Percentiles rank a stretch among this genome's conserved stretches.
Evolutionary conservation across 1,139 yeast genomes (phyloP).

Genomic region (Pichia sp.): DNA sequence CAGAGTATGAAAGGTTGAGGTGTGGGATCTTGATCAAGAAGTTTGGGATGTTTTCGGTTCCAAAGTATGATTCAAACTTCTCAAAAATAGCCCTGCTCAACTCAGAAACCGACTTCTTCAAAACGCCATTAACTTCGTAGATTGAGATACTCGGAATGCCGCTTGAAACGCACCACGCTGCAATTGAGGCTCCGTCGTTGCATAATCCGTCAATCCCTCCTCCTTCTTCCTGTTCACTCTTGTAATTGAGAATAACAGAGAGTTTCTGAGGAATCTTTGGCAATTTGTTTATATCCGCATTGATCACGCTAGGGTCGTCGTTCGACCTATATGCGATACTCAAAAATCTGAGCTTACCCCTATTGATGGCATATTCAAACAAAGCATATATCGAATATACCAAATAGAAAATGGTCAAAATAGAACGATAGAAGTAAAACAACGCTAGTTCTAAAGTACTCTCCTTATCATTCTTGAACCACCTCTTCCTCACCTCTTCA

Average conservation of each 20-base stretch:
- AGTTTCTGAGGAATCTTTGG: slow-evolving; percentile 73
- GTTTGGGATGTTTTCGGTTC: slow-evolving; percentile 61
- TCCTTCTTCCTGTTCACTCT: slow-evolving; percentile 74
- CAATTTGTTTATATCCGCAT: slow-evolving; percentile 72
- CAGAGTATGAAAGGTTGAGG: slow-evolving; percentile 45
- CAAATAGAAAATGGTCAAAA: slow-evolving; percentile 52
- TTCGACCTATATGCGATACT: slow-evolving; percentile 73
- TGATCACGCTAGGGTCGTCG: slow-evolving; percentile 78
- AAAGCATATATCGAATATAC: slow-evolving; percentile 53
- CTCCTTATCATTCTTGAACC: slow-evolving; percentile 10
- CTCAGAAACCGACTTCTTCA: slow-evolving; percentile 52
- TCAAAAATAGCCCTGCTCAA: slow-evolving; percentile 56
- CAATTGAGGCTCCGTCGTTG: slow-evolving; percentile 68
- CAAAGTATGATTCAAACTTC: slow-evolving; percentile 70
- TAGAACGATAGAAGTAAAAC: slow-evolving; percentile 37
- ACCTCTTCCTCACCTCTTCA: slow-evolving; percentile 13
- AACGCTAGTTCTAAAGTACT: slow-evolving; percentile 8
- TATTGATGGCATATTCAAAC: slow-evolving; percentile 49
- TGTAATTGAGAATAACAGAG: slow-evolving; percentile 66
- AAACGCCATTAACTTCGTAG: slow-evolving; percentile 74
- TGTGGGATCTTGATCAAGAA: slow-evolving; percentile 61
- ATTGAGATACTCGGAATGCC: slow-evolving; percentile 70
- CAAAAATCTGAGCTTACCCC: slow-evolving; percentile 51
- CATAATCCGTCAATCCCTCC: slow-evolving; percentile 85
- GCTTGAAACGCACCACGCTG: slow-evolving; percentile 84